Evolutionary conservation across 1,284 basidiomycete genomes (phyloP).

Genomic region (Heimioporus retisporus): DNA sequence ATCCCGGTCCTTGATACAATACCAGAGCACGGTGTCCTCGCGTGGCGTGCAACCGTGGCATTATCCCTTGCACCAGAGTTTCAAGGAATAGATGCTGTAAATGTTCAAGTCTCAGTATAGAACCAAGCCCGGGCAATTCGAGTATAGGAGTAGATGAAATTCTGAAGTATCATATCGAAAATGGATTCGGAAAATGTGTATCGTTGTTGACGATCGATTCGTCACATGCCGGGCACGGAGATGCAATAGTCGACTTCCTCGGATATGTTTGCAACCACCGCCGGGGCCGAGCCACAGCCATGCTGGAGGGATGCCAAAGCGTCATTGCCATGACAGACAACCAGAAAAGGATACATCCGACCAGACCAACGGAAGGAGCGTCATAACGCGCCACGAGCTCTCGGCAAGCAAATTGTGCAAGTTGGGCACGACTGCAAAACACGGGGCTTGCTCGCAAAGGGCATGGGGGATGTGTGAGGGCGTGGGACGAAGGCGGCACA

Average conservation of each 20-base stretch:
- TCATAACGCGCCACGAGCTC: neutral
- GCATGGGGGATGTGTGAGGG: conserved; percentile 5
- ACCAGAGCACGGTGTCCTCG: no score
- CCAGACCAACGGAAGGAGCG: neutral
- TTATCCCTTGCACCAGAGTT: neutral
- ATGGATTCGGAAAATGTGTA: neutral
- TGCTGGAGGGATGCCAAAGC: neutral
- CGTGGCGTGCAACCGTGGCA: no score
- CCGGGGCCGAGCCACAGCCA: neutral
- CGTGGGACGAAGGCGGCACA: neutral
- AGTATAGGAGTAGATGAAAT: neutral
- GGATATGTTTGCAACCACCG: neutral
- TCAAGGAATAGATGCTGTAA: neutral
- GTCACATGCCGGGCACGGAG: conserved; percentile 16
- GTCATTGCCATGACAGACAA: conserved; percentile 5
- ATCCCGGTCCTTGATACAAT: no score
- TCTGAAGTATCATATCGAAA: neutral
- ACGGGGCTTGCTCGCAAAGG: neutral
- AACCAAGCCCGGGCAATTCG: neutral
- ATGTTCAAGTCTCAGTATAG: neutral
- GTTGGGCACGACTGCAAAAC: neutral
- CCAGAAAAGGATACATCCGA: conserved; percentile 18
- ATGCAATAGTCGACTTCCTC: neutral
- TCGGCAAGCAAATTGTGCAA: neutral
- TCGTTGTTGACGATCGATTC: neutral